Evolutionary conservation across 345 rosid species (phyloP), one percentile per base, ranked within the genome.

Genomic region (Aethionema arabicum): DNA sequence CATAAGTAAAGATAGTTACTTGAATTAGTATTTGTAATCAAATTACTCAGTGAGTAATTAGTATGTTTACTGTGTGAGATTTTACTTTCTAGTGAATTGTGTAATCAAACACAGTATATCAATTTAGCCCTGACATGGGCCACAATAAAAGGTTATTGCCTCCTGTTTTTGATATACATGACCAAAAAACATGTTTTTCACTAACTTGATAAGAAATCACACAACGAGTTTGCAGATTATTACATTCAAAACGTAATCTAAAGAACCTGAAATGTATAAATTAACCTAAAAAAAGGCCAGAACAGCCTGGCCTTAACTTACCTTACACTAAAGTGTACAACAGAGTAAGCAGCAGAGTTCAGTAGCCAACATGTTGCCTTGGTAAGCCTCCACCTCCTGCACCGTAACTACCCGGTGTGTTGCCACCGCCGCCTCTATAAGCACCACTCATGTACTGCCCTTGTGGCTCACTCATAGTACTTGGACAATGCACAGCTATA

Each of bases 401-500:
- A n/a, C 10, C 44, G 44, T 41, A 45, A 32, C 58, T 69, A 74
- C 52, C 85, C 65, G 55, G 10, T 9, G 55, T 21, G 27, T 2
- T 21, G 77, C n/a, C 16, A 32, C 59, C 16, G 36, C 59, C 2
- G 11, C 47, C 69, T 39, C 63, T 39, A 41, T 55, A 39, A 56
- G 61, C 32, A 16, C 81, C 78, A 48, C 67, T 70, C 38, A 75
- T 81, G 37, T 71, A 53, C 43, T 78, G 82, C 41, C 56, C 74
- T 6, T 80, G 81, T 0, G 80, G 80, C 50, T 70, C 75, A 62
- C 61, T 79, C 80, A 77, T 74, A 46, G 71, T 59, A 49, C 82
- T 86, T 7, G 95, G 91, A 59, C 93, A 91, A 54, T 84, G 82
- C 21, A 69, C 46, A 1, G 90, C 72, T 74, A 37, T 75, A 66